Conservation (phyloP, 148 eudicot genomes). For the Beta vulgaris region DNA sequence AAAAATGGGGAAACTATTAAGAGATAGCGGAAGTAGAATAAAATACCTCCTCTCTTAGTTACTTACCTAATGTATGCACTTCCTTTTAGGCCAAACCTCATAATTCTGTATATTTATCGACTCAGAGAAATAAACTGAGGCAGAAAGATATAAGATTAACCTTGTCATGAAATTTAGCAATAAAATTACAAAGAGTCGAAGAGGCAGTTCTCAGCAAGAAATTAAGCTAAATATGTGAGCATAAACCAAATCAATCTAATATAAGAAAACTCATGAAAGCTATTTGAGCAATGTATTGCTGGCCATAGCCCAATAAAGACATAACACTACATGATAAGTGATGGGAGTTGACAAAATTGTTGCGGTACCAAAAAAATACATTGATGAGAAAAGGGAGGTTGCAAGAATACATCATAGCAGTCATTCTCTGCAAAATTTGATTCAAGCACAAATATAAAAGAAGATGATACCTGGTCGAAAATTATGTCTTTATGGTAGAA, state of each 20-base stretch:
- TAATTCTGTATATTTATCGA: not conserved
- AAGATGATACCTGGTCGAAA: constrained; percentile 11
- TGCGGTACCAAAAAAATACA: not conserved
- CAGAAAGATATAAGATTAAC: not conserved
- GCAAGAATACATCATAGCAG: not conserved
- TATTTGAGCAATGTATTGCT: not conserved
- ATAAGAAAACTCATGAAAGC: too few relatives aligned
- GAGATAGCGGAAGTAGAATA: too few relatives aligned
- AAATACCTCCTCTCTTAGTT: too few relatives aligned
- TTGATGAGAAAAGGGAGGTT: not conserved
- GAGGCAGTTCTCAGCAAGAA: not conserved
- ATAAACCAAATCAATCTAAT: not conserved
- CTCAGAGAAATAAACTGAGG: too few relatives aligned
- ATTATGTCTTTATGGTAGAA: not conserved
- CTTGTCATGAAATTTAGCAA: not conserved
- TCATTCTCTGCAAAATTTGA: not conserved
- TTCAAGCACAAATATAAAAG: not conserved
- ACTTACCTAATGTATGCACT: too few relatives aligned
- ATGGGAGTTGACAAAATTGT: not conserved
- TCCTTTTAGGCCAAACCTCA: not conserved
- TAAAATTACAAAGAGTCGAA: not conserved
- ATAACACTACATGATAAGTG: not conserved
- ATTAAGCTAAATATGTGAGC: not conserved
- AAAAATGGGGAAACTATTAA: too few relatives aligned
- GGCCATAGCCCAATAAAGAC: not conserved